phyloP scores from a whole-genome alignment of 2,329 filamentous ascomycete genomes.

The Fusarium tjaetaba region DNA sequence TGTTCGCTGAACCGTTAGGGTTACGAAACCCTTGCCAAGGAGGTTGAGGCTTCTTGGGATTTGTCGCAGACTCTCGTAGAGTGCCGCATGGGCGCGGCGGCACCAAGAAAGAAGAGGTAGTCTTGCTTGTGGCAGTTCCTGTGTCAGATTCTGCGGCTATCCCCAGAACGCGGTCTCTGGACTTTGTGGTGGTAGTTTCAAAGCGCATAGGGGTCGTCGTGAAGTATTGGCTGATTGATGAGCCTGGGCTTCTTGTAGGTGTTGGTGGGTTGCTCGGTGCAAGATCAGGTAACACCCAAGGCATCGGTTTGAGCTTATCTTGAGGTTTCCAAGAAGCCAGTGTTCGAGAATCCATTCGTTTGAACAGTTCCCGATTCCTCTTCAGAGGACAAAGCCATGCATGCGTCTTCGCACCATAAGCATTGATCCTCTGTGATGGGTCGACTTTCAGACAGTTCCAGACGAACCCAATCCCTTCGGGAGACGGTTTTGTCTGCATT shows the following conservation, averaged over 20 bases:
- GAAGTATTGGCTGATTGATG: constrained; percentile 36
- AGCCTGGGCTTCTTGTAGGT: constrained; percentile 1
- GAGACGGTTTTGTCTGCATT: constrained; percentile 32
- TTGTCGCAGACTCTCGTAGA: background rate
- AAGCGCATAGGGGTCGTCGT: background rate
- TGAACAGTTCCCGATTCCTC: constrained; percentile 47
- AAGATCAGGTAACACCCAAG: constrained; percentile 47
- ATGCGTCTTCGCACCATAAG: constrained; percentile 44
- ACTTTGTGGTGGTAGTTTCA: background rate
- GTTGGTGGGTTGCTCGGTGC: background rate
- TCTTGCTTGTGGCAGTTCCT: background rate
- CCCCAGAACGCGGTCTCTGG: background rate
- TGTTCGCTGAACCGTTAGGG: background rate
- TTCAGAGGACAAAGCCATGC: constrained; percentile 49
- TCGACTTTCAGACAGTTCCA: constrained; percentile 46
- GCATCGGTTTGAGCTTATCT: constrained; percentile 47
- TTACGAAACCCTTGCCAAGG: constrained; percentile 29
- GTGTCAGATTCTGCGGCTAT: background rate
- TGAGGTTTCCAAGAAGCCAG: constrained; percentile 41
- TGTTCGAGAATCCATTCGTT: constrained; percentile 45
- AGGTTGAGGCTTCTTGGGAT: background rate
- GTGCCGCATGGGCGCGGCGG: background rate
- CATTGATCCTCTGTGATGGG: constrained; percentile 43
- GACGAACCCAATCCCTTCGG: constrained; percentile 45
- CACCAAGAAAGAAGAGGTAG: background rate